Conservation (phyloP, 768 basidiomycete species). For the Cystobasidiopsis lactophilus region DNA sequence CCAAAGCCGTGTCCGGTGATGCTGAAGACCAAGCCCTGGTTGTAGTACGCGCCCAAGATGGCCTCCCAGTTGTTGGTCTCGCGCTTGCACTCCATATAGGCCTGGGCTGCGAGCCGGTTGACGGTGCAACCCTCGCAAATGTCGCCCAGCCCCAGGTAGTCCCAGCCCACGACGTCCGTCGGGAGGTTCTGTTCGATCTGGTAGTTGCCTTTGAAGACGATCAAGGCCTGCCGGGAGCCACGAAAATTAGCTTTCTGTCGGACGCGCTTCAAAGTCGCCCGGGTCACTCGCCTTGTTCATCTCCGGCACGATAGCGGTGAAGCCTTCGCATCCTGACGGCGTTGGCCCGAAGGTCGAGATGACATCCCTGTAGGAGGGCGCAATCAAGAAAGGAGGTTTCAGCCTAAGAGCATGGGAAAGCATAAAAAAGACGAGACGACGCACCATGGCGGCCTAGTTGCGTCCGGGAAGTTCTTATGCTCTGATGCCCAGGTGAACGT, state of each 20-base stretch:
- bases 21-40: conserved; percentile 8
- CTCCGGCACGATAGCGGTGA: conserved; percentile 13
- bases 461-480: conserved; percentile 7
- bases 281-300: too few relatives aligned
- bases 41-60: neutral
- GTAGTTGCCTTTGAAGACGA: conserved; percentile 7
- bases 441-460: conserved; percentile 2
- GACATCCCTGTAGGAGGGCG: neutral
- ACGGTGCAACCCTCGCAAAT: conserved; percentile 8
- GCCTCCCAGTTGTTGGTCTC: conserved; percentile 8
- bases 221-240: neutral
- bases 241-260: neutral
- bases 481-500: conserved; percentile 5
- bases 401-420: neutral
- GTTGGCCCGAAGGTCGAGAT: neutral
- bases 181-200: conserved; percentile 6
- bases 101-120: conserved; percentile 5
- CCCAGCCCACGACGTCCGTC: neutral
- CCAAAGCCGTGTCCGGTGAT: conserved; percentile 9
- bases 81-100: conserved; percentile 4
- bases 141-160: neutral
- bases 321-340: neutral
- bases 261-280: conserved; percentile 1
- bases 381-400: neutral
- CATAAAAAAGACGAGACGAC: neutral